Base-by-base conservation (phyloP, 805 yeast genomes). In the Trichomonascus vanleenenianus region DNA sequence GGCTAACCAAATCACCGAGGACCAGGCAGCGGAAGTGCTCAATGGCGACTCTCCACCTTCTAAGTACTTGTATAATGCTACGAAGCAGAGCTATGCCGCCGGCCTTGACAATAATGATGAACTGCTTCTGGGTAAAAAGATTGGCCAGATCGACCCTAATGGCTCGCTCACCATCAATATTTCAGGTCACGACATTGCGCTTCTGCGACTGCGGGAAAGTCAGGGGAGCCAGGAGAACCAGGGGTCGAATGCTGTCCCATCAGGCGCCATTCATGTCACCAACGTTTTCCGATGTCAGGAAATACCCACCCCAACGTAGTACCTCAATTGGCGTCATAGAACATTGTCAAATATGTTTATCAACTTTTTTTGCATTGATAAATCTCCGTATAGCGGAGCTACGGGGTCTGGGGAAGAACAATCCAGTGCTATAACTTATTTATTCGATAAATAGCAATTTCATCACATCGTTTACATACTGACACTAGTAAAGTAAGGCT, bases 21-120 rank as follows among this genome's bases (percentile, higher is more conserved):
- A 30, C 12, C 39, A 40, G n/a, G 46, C 48, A n/a, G 19, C 16
- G 18, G 31, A 42, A 12, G 37, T 46, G 18, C 39, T 49, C 31
- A 11, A 40, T 8, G 44, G 41, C 9, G 42, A 41, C 18, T 3
- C 20, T n/a, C 12, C 40, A 10, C 15, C 40, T 11, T n/a, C 11
- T n/a, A 8, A 27, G 32, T 27, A 38, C 20, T 27, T 44, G 14
- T 44, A 44, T 39, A 44, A 39, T 39, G 42, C 47, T 15, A 44
- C 47, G 14, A 33, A 27, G n/a, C 30, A 3, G 10, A 39, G 43
- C 30, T 44, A 44, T 14, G 43, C 43, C 8, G 40, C 12, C 2
- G 47, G 43, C 3, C 30, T 44, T 9, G 43, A 20, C n/a, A 22
- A 39, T 9, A 33, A 39, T n/a, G 30, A 38, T 11, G 15, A 30